Evolutionary conservation across 345 rosid species (phyloP).

Genomic region (Heritiera littoralis): DNA sequence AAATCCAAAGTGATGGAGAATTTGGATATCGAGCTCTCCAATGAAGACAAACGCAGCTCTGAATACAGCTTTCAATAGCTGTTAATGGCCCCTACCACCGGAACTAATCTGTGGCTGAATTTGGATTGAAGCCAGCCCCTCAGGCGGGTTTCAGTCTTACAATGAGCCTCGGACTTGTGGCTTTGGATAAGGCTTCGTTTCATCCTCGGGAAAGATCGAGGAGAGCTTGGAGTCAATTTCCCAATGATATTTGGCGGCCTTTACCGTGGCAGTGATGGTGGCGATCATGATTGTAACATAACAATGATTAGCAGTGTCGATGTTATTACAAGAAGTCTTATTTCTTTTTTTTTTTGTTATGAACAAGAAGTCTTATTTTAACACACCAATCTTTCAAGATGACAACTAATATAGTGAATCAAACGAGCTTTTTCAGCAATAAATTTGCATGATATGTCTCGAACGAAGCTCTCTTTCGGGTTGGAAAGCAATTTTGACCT

Average conservation of each 20-base stretch:
- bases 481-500: no score
- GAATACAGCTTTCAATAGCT: background rate
- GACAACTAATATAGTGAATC: no score
- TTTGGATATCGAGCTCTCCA: background rate
- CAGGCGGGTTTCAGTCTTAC: background rate
- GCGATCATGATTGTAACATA: background rate
- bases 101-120: background rate
- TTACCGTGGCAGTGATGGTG: background rate
- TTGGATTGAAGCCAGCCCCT: background rate
- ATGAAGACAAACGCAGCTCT: conserved; percentile 15
- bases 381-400: no score
- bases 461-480: no score
- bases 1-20: conserved; percentile 6
- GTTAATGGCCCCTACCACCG: background rate
- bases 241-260: background rate
- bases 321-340: background rate
- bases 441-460: no score
- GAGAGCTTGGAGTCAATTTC: background rate
- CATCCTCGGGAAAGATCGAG: background rate
- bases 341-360: background rate
- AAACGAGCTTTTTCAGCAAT: no score
- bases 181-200: background rate
- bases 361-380: background rate
- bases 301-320: no score
- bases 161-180: background rate